Evolutionary conservation across 768 basidiomycete species (phyloP).

Genomic region (Lyophyllum shimeji): DNA sequence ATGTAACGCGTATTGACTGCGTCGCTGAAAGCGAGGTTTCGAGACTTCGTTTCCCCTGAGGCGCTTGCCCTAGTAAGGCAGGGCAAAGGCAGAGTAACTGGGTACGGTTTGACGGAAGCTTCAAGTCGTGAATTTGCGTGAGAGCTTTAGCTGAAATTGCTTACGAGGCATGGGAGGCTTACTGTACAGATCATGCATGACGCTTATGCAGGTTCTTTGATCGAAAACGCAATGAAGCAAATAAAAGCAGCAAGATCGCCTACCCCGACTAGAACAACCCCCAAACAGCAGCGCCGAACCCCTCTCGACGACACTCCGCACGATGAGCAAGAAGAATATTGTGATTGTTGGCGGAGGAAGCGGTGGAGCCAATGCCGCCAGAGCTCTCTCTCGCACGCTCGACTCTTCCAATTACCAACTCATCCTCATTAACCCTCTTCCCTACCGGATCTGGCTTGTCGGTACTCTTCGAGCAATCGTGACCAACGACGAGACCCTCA

Average conservation of each 20-base stretch:
- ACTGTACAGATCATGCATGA: neutral
- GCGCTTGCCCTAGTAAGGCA: no score
- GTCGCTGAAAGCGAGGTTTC: no score
- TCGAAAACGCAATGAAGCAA: neutral
- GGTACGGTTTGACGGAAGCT: no score
- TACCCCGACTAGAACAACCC: neutral
- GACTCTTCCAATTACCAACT: slow-evolving; percentile 48
- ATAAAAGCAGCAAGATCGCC: slow-evolving; percentile 1
- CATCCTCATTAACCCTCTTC: slow-evolving; percentile 52
- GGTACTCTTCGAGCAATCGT: slow-evolving; percentile 55
- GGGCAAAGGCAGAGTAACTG: no score
- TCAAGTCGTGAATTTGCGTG: no score
- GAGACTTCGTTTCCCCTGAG: no score
- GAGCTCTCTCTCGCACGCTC: slow-evolving; percentile 49
- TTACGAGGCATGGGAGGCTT: neutral
- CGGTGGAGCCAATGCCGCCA: slow-evolving; percentile 45
- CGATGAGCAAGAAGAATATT: slow-evolving; percentile 22
- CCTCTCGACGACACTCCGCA: neutral
- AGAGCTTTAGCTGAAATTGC: no score
- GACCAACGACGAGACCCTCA: slow-evolving; percentile 39
- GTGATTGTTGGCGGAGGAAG: slow-evolving; percentile 62
- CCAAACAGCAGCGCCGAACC: neutral
- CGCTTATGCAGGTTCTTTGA: neutral
- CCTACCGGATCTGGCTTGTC: slow-evolving; percentile 51
- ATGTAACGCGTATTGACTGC: no score